Evolutionary conservation across 345 rosid genomes (phyloP), one percentile per base, ranked within the genome.

Genomic region (Fremontodendron californicum): DNA sequence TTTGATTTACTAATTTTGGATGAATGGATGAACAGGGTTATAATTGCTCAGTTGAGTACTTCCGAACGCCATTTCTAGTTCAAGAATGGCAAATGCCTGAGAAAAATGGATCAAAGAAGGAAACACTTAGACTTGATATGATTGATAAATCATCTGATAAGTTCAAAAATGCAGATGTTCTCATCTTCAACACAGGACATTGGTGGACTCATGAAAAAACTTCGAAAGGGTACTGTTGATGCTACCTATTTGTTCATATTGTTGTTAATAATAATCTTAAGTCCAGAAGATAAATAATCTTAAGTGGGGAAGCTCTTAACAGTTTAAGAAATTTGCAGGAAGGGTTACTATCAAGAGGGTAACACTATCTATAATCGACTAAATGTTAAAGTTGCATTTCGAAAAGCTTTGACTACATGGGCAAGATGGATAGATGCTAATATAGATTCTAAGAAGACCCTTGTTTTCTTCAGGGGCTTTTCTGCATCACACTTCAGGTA

Each of bases 121-220:
- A 88, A 75, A 84, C 85, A 25, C 89, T 86, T 29, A 77, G 87
- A 43, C 81, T 88, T 43, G 88, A 88, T 83, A 19, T 82, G 80
- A 65, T 84, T 9, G 87, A 80, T 68, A 66, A 58, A 43, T 65
- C 84, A 29, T 70, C 75, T 40, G 73, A 82, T 4, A 76, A 74
- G 43, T 84, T 84, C 82, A 84, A 82, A 82, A 55, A 21, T 68
- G 90, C 86, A 0, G 88, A 88, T 51, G 46, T 86, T 70, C 78
- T 88, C 58, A 74, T 88, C 42, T 88, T 84, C 83, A 88, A 88
- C 81, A 84, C 91, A 0, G 87, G 91, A 27, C 91, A 88, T 55
- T 88, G 91, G 91, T 88, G 87, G 89, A 86, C 91, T 71, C 91
- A 88, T 55, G 90, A 85, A 77, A 87, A 85, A 79, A 87, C 88